Conservation (phyloP, 106 monocot genomes). For the Ottelia alismoides region DNA sequence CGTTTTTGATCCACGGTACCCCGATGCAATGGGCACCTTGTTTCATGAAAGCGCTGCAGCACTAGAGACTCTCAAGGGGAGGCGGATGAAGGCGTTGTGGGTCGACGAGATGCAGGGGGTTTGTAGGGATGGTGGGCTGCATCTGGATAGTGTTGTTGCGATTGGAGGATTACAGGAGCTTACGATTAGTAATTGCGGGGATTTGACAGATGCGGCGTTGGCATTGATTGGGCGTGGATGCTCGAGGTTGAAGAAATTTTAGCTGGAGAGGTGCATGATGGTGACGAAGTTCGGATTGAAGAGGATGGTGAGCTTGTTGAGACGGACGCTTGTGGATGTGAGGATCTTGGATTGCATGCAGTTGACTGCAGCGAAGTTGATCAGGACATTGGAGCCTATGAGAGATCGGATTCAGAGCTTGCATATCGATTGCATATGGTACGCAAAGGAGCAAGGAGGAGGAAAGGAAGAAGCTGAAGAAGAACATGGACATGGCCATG, state of each 20-base stretch:
- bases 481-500: too few relatives aligned
- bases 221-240: slow-evolving; percentile 64
- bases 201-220: slow-evolving; percentile 64
- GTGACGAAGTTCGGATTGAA: slow-evolving; percentile 39
- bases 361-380: too few relatives aligned
- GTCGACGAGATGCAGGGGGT: slow-evolving; percentile 58
- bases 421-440: too few relatives aligned
- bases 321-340: too few relatives aligned
- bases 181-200: slow-evolving; percentile 46
- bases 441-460: too few relatives aligned
- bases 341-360: too few relatives aligned
- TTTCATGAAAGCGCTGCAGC: slow-evolving; percentile 38
- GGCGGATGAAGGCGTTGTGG: slow-evolving; percentile 28
- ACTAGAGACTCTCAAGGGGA: slow-evolving; percentile 38
- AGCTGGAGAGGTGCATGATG: slow-evolving; percentile 40
- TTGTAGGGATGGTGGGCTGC: slow-evolving; percentile 53
- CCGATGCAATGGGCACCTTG: slow-evolving; percentile 47
- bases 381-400: too few relatives aligned
- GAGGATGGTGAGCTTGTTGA: slow-evolving; percentile 34
- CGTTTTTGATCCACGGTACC: slow-evolving; percentile 62
- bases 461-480: too few relatives aligned
- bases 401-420: too few relatives aligned
- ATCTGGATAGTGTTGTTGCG: slow-evolving; percentile 74
- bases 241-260: slow-evolving; percentile 37
- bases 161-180: slow-evolving; percentile 54